Evolutionary conservation across 2,329 filamentous ascomycete genomes (phyloP).

Genomic region (Colletotrichum costaricense): DNA sequence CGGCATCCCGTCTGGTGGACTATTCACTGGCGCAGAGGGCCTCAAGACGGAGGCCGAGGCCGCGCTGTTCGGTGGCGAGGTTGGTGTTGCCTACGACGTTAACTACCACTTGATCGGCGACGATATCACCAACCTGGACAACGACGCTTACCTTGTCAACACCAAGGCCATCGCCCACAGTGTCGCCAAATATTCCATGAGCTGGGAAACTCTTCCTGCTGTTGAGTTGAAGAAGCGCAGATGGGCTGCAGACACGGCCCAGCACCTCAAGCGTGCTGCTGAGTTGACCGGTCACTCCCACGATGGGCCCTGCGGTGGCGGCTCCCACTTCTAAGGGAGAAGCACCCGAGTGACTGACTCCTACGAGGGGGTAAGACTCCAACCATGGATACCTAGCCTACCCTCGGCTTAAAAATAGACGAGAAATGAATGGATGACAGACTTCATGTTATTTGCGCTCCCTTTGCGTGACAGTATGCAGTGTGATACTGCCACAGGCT

Average conservation of each 20-base stretch:
- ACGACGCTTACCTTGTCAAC: slow-evolving; percentile 58
- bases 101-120: slow-evolving; percentile 61
- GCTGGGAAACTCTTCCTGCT: slow-evolving; percentile 48
- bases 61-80: slow-evolving; percentile 70
- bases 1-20: slow-evolving; percentile 74
- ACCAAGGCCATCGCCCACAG: slow-evolving; percentile 55
- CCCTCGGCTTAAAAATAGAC: neutral
- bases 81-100: slow-evolving; percentile 59
- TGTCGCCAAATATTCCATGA: slow-evolving; percentile 53
- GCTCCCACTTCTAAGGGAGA: slow-evolving; percentile 1
- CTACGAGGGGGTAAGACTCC: neutral
- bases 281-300: slow-evolving; percentile 41
- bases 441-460: neutral
- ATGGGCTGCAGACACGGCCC: slow-evolving; percentile 44
- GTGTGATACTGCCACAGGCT: neutral
- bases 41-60: slow-evolving; percentile 71
- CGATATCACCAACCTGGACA: slow-evolving; percentile 50
- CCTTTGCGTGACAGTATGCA: neutral
- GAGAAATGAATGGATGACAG: neutral
- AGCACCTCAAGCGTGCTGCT: slow-evolving; percentile 41
- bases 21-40: slow-evolving; percentile 76
- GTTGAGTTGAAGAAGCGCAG: slow-evolving; percentile 43
- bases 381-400: neutral
- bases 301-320: slow-evolving; percentile 45
- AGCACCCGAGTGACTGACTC: neutral